Evolutionary conservation across 768 basidiomycete species (phyloP), one percentile per base, ranked within the genome.

Genomic region (Termitomyces sp.): DNA sequence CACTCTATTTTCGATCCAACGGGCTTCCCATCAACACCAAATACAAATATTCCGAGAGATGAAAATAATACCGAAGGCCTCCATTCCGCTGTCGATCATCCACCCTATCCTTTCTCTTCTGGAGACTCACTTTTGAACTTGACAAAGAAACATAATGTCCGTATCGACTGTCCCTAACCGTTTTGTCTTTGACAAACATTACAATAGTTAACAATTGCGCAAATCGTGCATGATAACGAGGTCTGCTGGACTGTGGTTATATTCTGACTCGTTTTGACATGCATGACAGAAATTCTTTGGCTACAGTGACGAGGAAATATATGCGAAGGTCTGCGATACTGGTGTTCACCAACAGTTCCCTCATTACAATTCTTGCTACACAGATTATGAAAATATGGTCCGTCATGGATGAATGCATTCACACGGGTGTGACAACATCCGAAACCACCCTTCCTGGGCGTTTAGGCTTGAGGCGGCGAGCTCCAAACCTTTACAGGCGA

Each of bases 371-470:
- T 11, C 36, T 41, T 20, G 47, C n/a, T n/a, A n/a, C n/a, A 73
- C 74, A 78, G 91, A 60, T 81, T 52, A 75, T 84, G 78, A 81
- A 82, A 25, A 93, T 95, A 44, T 96, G 94, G 94, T 64, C 74
- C 51, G 91, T 94, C 5, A 97, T 97, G 95, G 93, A 96, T 64
- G 83, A 86, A 53, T 95, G 91, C 67, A 98, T 97, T 57, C 87
- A 77, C 40, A 79, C 81, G 2, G 95, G 95, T 18, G 94, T 98
- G 9, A 86, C 90, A 2, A 79, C 91, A 1, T 75, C 81, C 3
- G 88, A 95, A 61, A 76, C 77, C 41, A 84, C 81, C n/a, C 79
- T 98, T 2, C 95, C 95, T 0, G 95, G 95, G n/a, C 79, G 92
- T 20, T 72, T 98, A 16, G 72, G 80, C 7, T 75, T 98, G 23